A percentile compares a stretch with the other conserved stretches of the same genome.
phyloP scores from a whole-genome alignment of 2,329 filamentous ascomycete genomes.

The Epichloe uncinata region DNA sequence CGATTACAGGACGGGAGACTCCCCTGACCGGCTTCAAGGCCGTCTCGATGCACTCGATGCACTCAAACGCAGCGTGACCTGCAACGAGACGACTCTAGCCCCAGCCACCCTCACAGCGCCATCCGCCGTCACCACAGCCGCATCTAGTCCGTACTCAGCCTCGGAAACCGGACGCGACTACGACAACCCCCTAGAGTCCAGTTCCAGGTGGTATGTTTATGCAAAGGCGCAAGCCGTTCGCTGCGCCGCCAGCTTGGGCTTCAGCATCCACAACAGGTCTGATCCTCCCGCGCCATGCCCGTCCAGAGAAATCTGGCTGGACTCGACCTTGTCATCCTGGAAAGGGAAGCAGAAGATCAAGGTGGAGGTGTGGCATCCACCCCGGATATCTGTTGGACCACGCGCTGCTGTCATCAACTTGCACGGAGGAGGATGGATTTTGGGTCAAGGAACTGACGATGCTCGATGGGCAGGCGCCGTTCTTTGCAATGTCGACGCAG shows the following conservation, averaged over 20 bases:
- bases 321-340: slow-evolving; percentile 26
- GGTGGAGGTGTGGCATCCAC: slow-evolving; percentile 34
- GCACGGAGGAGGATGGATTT: slow-evolving; percentile 54
- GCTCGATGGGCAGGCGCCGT: slow-evolving; percentile 45
- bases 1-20: background rate
- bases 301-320: slow-evolving; percentile 26
- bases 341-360: slow-evolving; percentile 27
- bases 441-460: slow-evolving; percentile 50
- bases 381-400: slow-evolving; percentile 18
- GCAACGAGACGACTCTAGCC: background rate
- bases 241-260: slow-evolving; percentile 29
- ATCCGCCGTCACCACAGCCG: slow-evolving; percentile 12
- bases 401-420: slow-evolving; percentile 50
- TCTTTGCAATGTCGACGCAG: slow-evolving; percentile 35
- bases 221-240: slow-evolving; percentile 30
- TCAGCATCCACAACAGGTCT: slow-evolving; percentile 28
- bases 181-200: slow-evolving; percentile 29
- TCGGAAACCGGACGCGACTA: slow-evolving; percentile 24
- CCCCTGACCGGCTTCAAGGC: background rate
- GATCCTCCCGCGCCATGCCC: slow-evolving; percentile 26
- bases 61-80: slow-evolving; percentile 5
- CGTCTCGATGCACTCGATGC: slow-evolving; percentile 8
- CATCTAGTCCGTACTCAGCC: slow-evolving; percentile 15
- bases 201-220: slow-evolving; percentile 29
- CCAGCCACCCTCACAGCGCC: slow-evolving; percentile 2